Percentiles rank a stretch among this genome's conserved stretches.
Conservation (phyloP, 1,284 basidiomycete genomes). For the Cerioporus squamosus region DNA sequence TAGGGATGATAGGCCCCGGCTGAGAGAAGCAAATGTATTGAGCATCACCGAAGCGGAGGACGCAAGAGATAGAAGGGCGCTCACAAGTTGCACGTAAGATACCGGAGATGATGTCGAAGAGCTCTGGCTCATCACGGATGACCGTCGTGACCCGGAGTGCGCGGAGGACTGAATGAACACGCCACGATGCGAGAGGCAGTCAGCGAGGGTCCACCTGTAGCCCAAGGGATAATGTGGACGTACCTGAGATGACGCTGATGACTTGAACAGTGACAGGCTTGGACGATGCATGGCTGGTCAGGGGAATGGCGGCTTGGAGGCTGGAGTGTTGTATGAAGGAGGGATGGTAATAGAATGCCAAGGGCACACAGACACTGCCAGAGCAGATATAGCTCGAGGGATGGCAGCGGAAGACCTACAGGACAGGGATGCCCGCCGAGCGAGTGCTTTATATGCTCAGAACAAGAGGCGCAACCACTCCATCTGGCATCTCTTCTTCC, state of each 20-base stretch:
- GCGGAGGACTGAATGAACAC: conserved; percentile 10
- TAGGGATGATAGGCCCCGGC: conserved; percentile 8
- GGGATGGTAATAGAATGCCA: background rate
- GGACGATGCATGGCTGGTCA: background rate
- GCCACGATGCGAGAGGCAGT: background rate
- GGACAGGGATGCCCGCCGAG: background rate
- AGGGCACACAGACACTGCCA: background rate
- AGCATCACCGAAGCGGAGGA: background rate
- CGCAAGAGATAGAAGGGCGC: background rate
- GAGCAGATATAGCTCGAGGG: conserved; percentile 2
- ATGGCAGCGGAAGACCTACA: background rate
- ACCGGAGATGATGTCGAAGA: conserved; percentile 3
- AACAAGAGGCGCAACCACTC: conserved; percentile 8
- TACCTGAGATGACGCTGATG: conserved; percentile 16
- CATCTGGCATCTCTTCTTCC: conserved; percentile 5
- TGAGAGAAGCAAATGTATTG: background rate
- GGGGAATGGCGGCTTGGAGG: background rate
- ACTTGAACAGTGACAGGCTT: conserved; percentile 23
- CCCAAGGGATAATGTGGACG: background rate
- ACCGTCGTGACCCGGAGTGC: conserved; percentile 8
- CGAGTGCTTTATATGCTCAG: conserved; percentile 13
- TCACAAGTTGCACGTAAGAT: conserved; percentile 17
- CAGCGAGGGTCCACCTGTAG: background rate
- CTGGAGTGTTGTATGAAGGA: background rate
- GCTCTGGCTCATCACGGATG: conserved; percentile 11